phyloP scores from a whole-genome alignment of 2,329 filamentous ascomycete genomes.

The Niveomyces coronatus region DNA sequence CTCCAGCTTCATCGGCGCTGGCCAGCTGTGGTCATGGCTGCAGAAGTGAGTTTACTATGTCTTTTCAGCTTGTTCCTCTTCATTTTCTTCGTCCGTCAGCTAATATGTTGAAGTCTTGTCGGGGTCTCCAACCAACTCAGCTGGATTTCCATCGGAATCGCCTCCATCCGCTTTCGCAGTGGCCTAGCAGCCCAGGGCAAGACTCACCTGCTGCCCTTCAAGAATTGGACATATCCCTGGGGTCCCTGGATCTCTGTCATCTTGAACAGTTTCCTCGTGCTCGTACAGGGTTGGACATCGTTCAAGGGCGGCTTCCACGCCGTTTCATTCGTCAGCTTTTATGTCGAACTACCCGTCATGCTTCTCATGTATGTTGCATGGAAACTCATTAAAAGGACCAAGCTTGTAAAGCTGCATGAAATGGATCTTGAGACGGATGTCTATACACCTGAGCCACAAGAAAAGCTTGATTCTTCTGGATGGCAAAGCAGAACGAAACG shows the following conservation, averaged over 20 bases:
- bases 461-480: slow-evolving; percentile 4
- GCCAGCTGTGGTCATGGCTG: slow-evolving; percentile 55
- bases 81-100: too few species aligned
- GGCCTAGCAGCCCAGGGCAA: slow-evolving; percentile 48
- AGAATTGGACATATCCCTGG: slow-evolving; percentile 56
- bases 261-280: slow-evolving; percentile 48
- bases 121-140: slow-evolving; percentile 58
- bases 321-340: slow-evolving; percentile 53
- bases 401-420: slow-evolving; percentile 42
- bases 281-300: slow-evolving; percentile 53
- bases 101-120: slow-evolving; percentile 35
- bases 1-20: slow-evolving; percentile 54
- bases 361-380: slow-evolving; percentile 55
- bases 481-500: not conserved
- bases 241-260: slow-evolving; percentile 47
- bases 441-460: slow-evolving; percentile 33
- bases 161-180: slow-evolving; percentile 54
- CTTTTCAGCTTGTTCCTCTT: too few species aligned
- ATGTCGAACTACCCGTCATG: slow-evolving; percentile 54
- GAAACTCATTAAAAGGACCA: slow-evolving; percentile 60
- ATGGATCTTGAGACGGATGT: slow-evolving; percentile 55
- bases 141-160: slow-evolving; percentile 54
- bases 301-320: slow-evolving; percentile 49
- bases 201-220: slow-evolving; percentile 50
- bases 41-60: slow-evolving; percentile 47